phyloP scores from a whole-genome alignment of 305 asterid genomes.

The Solanum hybrid region DNA sequence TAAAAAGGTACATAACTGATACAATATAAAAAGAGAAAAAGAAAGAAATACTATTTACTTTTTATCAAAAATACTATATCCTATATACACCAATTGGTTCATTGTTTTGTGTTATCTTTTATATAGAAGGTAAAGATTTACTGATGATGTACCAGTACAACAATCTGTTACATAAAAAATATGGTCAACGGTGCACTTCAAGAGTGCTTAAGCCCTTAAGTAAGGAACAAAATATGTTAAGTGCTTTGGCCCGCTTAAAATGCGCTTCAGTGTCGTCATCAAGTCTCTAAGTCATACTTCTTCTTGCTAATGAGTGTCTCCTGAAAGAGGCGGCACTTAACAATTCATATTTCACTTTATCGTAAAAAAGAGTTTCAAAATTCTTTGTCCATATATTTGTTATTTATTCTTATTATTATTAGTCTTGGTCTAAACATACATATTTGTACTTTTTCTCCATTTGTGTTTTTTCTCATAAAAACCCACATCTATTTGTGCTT shows the following conservation, averaged over 20 bases:
- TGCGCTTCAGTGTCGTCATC: background rate
- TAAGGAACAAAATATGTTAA: background rate
- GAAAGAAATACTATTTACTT: too few relatives aligned
- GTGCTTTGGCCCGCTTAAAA: background rate
- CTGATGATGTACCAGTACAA: background rate
- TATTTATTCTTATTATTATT: background rate
- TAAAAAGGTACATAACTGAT: too few relatives aligned
- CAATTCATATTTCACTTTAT: background rate
- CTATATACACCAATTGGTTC: background rate
- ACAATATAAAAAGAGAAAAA: too few relatives aligned
- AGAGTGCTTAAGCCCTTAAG: background rate
- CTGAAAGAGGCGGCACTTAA: background rate
- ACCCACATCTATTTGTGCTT: background rate
- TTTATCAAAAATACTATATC: too few relatives aligned
- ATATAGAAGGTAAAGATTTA: background rate
- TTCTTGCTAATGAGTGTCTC: background rate
- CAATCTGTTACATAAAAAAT: background rate
- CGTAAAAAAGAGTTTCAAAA: background rate
- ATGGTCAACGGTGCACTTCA: background rate
- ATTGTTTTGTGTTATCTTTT: background rate
- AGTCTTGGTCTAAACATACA: background rate
- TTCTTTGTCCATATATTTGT: background rate
- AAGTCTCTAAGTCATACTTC: background rate
- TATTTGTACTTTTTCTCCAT: background rate
- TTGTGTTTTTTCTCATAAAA: background rate